Conservation (phyloP, 2,329 filamentous ascomycete species). For the Neodidymelliopsis sp. region DNA sequence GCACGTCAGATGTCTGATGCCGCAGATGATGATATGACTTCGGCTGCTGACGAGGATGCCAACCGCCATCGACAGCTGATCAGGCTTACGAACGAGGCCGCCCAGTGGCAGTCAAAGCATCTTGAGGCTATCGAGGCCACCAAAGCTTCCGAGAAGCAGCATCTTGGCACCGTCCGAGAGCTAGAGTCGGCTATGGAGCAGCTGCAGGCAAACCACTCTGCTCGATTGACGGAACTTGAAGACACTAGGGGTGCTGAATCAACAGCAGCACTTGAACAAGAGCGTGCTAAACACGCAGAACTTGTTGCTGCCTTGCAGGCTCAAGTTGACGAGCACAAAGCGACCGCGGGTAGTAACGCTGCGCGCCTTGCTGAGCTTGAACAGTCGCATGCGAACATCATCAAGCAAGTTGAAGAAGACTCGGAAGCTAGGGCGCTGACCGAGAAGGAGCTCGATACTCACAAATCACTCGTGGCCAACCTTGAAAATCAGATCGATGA, state of each 20-base stretch:
- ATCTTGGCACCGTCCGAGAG: constrained; percentile 74
- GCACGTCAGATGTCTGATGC: constrained; percentile 19
- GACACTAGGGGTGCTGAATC: constrained; percentile 37
- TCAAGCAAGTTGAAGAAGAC: constrained; percentile 72
- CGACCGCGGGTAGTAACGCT: constrained; percentile 72
- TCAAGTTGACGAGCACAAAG: constrained; percentile 83
- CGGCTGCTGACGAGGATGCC: constrained; percentile 33
- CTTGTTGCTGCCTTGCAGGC: constrained; percentile 67
- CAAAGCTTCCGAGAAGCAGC: constrained; percentile 73
- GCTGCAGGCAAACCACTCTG: constrained; percentile 45
- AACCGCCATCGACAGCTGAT: constrained; percentile 66
- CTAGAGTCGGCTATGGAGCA: constrained; percentile 68
- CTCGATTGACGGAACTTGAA: constrained; percentile 41
- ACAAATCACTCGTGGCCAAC: constrained; percentile 60
- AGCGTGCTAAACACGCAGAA: constrained; percentile 57
- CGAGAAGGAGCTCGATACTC: constrained; percentile 60
- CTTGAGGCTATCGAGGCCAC: constrained; percentile 73
- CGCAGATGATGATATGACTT: constrained; percentile 18
- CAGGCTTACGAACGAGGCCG: constrained; percentile 74
- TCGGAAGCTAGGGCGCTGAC: constrained; percentile 66
- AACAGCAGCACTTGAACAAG: constrained; percentile 48
- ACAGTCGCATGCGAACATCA: constrained; percentile 70
- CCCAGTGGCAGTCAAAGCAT: constrained; percentile 79
- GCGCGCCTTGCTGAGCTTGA: constrained; percentile 77
- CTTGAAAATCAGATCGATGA: constrained; percentile 64